These are phyloP conservation scores for Chaetomidium leptoderma DNA, from an alignment of 495 filamentous ascomycete genomes.

Conservation along the genomic window DNA sequence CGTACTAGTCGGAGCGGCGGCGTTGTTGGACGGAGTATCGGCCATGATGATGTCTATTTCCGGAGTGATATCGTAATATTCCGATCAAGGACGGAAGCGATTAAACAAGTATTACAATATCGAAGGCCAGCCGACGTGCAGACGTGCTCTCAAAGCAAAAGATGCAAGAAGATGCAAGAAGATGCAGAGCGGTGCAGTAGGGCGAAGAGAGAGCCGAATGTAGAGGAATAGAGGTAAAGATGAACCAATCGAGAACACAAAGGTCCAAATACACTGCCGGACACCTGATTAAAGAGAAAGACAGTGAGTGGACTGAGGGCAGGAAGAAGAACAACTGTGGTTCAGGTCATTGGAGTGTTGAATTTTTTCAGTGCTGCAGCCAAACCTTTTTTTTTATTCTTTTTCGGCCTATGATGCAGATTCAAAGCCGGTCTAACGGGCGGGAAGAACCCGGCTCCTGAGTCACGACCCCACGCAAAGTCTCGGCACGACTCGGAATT, in stretches of 20 bases:
- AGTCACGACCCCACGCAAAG: constrained; percentile 22
- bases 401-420: constrained; percentile 23
- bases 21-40: constrained; percentile 11
- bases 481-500: constrained; percentile 16
- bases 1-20: constrained; percentile 18
- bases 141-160: constrained; percentile 15
- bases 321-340: no score
- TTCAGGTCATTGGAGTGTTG: neutral
- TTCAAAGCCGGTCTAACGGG: constrained; percentile 16
- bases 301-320: no score
- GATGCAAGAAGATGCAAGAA: constrained; percentile 11
- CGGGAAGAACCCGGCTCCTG: constrained; percentile 19
- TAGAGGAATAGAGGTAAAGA: constrained; percentile 1
- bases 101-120: constrained; percentile 15
- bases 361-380: constrained; percentile 14
- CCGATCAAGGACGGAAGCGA: constrained; percentile 1
- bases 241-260: constrained; percentile 13
- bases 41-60: constrained; percentile 17
- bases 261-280: constrained; percentile 4
- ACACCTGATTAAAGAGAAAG: neutral
- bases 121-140: constrained; percentile 8
- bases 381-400: constrained; percentile 28
- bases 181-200: neutral
- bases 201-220: neutral
- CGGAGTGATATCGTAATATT: constrained; percentile 10